A percentile compares a stretch with the other conserved stretches of the same genome.
Conservation (phyloP, 306 rosid species). For the Alnus glutinosa region DNA sequence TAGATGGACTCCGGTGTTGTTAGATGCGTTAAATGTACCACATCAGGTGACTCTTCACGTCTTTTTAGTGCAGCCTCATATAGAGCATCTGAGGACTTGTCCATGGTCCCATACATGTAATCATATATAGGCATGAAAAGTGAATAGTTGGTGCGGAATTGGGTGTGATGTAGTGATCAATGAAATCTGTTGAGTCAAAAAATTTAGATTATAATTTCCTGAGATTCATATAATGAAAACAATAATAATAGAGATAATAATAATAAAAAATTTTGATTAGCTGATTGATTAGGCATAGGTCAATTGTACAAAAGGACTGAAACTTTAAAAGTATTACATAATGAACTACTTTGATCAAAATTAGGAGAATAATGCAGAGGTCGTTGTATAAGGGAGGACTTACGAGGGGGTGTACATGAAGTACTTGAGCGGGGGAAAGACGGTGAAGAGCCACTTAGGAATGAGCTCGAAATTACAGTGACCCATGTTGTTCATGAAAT, state of each 20-base stretch:
- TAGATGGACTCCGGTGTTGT: conserved; percentile 40
- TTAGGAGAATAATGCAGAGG: too few relatives aligned
- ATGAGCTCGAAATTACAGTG: conserved; percentile 52
- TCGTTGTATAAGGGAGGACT: not conserved
- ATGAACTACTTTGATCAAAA: too few relatives aligned
- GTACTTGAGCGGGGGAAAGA: conserved; percentile 49
- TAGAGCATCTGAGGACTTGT: conserved; percentile 27
- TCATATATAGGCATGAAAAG: conserved; percentile 46
- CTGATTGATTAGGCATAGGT: too few relatives aligned
- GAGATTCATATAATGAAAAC: too few relatives aligned
- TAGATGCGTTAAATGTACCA: conserved; percentile 41
- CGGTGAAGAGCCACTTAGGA: conserved; percentile 42
- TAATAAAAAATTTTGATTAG: too few relatives aligned
- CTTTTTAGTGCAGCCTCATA: conserved; percentile 24
- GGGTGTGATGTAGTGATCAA: conserved; percentile 50
- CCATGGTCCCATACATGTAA: conserved; percentile 38
- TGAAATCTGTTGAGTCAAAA: conserved; percentile 29
- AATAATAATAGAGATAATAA: too few relatives aligned
- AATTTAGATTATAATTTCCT: too few relatives aligned
- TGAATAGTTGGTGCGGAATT: conserved; percentile 46
- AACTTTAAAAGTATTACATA: too few relatives aligned
- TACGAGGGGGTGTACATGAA: conserved; percentile 42
- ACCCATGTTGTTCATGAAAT: conserved; percentile 57
- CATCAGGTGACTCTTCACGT: conserved; percentile 35
- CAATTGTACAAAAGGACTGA: too few relatives aligned